Evolutionary conservation across 1,139 yeast genomes (phyloP), one percentile per base, ranked within the genome.

Genomic region (Pichia terricola): DNA sequence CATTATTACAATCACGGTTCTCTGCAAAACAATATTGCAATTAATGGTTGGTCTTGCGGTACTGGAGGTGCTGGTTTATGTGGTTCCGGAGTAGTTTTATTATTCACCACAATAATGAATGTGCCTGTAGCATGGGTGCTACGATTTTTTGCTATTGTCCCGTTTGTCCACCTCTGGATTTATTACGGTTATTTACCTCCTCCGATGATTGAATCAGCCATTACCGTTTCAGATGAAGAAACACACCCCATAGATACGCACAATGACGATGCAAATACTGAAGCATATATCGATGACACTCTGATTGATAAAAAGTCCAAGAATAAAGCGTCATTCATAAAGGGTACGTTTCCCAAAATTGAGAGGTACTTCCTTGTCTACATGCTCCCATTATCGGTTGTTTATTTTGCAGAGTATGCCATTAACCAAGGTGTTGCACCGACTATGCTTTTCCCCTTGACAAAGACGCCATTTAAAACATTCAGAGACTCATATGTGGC

Each of bases 351-450:
- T 8, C 32, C 32, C 10, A 30, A 30, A 38, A 65, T 85, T 9
- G 62, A 59, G 50, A 78, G 78, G 0, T 66, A 84, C 39, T 51
- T 84, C 2, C 41, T 67, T 1, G 94, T 94, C 0, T 88, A 73
- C 57, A 87, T 88, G 91, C 45, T 85, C 3, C 97, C 98, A 0
- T 66, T 91, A 37, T 72, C 82, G 47, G 64, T 88, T 2, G 97
- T 91, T 1, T 91, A 91, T 62, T 67, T 87, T 34, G 79, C 87
- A 3, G 97, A 91, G 56, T 91, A 91, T 57, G 70, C 81, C 35
- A 89, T 91, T 48, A 91, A 91, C 60, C 97, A 89, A 60, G 96
- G 96, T 0, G 75, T 91, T 1, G 73, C 95, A 0, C 96, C 96
- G 0, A 89, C 96, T 0, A 65, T 89, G 39, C 64, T 89, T 4